Percentiles rank a stretch among this genome's conserved stretches.
phyloP scores from a whole-genome alignment of 495 filamentous ascomycete species.

The Annulohypoxylon nitens region DNA sequence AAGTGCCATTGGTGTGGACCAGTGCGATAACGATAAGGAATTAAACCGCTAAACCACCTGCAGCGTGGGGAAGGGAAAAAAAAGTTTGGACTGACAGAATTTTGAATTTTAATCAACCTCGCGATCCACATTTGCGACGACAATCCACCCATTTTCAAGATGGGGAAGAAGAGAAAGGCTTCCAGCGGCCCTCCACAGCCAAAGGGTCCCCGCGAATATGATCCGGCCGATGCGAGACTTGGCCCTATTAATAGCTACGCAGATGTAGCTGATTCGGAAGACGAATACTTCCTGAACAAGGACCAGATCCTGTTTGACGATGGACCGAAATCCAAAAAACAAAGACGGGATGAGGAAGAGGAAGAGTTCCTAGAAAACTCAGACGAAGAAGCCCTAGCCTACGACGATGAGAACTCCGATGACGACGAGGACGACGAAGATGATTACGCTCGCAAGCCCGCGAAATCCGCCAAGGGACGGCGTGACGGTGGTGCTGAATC shows the following conservation, averaged over 20 bases:
- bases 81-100: constrained; percentile 33
- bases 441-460: constrained; percentile 28
- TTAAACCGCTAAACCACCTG: constrained; percentile 4
- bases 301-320: constrained; percentile 90
- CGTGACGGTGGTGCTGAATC: constrained; percentile 58
- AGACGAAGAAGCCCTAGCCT: constrained; percentile 89
- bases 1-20: background rate
- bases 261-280: constrained; percentile 90
- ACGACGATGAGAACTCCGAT: constrained; percentile 68
- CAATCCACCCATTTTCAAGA: constrained; percentile 54
- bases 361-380: constrained; percentile 72
- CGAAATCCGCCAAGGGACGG: constrained; percentile 38
- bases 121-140: constrained; percentile 3
- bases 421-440: constrained; percentile 62
- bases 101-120: constrained; percentile 3
- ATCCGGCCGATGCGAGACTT: constrained; percentile 67
- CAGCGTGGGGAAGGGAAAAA: constrained; percentile 39
- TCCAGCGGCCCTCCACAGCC: constrained; percentile 59
- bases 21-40: constrained; percentile 31
- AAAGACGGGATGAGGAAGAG: constrained; percentile 73
- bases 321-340: constrained; percentile 79
- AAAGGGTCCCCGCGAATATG: constrained; percentile 61
- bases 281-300: constrained; percentile 86
- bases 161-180: constrained; percentile 88
- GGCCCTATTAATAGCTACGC: constrained; percentile 75